phyloP scores from a whole-genome alignment of 345 rosid species.

The Alliaria petiolata region DNA sequence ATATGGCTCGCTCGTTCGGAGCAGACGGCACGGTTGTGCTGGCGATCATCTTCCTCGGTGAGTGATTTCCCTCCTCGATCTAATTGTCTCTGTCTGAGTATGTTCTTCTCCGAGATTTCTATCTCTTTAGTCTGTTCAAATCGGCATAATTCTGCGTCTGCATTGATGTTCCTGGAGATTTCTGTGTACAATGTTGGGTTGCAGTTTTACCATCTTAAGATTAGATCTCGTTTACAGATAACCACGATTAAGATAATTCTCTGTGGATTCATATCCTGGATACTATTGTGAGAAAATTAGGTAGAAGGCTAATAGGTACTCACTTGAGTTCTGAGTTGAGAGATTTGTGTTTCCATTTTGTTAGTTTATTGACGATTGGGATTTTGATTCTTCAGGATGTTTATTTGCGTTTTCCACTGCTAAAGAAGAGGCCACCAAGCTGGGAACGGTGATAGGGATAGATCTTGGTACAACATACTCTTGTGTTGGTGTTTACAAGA shows the following conservation, averaged over 20 bases:
- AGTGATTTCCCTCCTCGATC: conserved; percentile 11
- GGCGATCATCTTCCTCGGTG: conserved; percentile 27
- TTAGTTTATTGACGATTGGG: neutral
- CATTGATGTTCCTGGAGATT: neutral
- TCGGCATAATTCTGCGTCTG: neutral
- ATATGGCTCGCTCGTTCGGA: conserved; percentile 33
- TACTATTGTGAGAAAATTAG: neutral
- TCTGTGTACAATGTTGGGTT: neutral
- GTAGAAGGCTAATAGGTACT: neutral
- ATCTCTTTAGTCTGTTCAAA: neutral
- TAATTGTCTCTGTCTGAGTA: neutral
- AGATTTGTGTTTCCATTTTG: neutral
- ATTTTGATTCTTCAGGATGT: conserved; percentile 32
- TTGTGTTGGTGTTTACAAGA: conserved; percentile 53
- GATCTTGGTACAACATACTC: conserved; percentile 44
- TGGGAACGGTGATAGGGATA: conserved; percentile 55
- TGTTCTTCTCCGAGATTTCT: neutral
- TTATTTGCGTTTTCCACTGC: conserved; percentile 48
- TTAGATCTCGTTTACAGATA: conserved; percentile 10
- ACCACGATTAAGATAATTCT: neutral
- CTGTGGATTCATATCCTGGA: neutral
- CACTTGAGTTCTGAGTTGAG: neutral
- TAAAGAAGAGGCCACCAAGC: conserved; percentile 51
- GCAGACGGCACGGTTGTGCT: conserved; percentile 15
- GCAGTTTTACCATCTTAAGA: neutral